Base-by-base conservation (phyloP, 495 filamentous ascomycete genomes). In the Hamigera avellanea region DNA sequence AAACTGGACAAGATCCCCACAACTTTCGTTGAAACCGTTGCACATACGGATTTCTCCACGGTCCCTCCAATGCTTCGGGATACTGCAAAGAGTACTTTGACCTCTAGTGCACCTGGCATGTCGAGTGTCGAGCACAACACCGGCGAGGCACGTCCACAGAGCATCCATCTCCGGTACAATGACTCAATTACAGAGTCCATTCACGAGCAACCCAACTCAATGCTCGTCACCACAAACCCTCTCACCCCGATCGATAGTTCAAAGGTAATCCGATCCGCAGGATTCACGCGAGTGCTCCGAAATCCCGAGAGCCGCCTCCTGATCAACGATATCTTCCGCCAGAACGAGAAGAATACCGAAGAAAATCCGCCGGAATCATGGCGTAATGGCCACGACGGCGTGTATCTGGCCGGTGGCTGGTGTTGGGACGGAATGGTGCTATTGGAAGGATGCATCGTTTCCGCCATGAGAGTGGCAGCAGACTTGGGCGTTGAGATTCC, bases 381-480 rank as follows among this genome's bases (percentile, higher is more conserved):
- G 70, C 57, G 45, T 7, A 75, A 73, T 42, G 72, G 72, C 0
- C 61, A 69, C 25, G 57, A 50, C 1, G 54, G 59, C 10, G 64
- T 76, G 6, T 76, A 57, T 52, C 40, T 76, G 19, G 65, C 60
- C 6, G 74, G 74, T 13, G 64, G 66, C 0, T 78, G 73, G 74
- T 76, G 73, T 40, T 76, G 74, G 73, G 74, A 78, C 57, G 74
- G 74, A 0, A 75, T 76, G 73, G 74, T 76, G 8, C 33, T 78
- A 37, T 46, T 77, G 9, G 72, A 77, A 43, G 74, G 74, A 7
- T 78, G 74, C 38, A 49, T 75, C 10, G 56, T 66, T 3, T 75
- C 71, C 12, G 70, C 73, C 0, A 64, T 68, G 47, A 50, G 62
- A 10, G 61, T 77, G 28, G 73, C 70, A 1, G 42, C 46, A 9